Evolutionary conservation across 441 rosid genomes (phyloP).

Genomic region (Croton setiger): DNA sequence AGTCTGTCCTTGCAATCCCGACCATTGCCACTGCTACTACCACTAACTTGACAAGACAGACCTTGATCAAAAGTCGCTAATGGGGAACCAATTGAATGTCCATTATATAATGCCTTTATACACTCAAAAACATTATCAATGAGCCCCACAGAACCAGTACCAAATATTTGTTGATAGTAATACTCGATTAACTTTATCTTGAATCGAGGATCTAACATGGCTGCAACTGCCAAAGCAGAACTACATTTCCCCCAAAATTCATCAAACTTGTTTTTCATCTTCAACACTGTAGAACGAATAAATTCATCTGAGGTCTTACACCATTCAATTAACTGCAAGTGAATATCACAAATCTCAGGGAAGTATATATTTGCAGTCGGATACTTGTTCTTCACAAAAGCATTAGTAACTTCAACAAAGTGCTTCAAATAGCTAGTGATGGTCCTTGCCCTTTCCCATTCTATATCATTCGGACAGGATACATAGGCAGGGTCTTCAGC

Average conservation of each 20-base stretch:
- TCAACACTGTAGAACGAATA: slow-evolving; percentile 51
- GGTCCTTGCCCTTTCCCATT: slow-evolving; percentile 75
- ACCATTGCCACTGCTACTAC: slow-evolving; percentile 38
- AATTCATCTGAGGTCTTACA: slow-evolving; percentile 71
- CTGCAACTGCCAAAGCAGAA: slow-evolving; percentile 76
- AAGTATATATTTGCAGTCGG: slow-evolving; percentile 82
- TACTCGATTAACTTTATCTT: slow-evolving; percentile 95
- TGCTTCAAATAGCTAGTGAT: slow-evolving; percentile 56
- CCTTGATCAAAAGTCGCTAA: slow-evolving; percentile 55
- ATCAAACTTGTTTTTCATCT: slow-evolving; percentile 81
- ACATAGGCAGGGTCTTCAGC: slow-evolving; percentile 52
- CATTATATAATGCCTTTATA: slow-evolving; percentile 69
- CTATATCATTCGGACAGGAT: slow-evolving; percentile 52
- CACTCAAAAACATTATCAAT: slow-evolving; percentile 80
- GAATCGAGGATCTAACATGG: slow-evolving; percentile 87
- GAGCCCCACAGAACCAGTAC: slow-evolving; percentile 75
- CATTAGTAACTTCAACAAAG: slow-evolving; percentile 54
- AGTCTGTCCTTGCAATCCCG: slow-evolving; percentile 67
- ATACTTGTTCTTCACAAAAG: slow-evolving; percentile 50
- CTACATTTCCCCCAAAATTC: slow-evolving; percentile 86
- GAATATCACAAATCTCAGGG: slow-evolving; percentile 75
- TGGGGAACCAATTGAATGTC: slow-evolving; percentile 70
- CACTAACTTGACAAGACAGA: slow-evolving; percentile 49
- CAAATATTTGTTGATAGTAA: slow-evolving; percentile 82
- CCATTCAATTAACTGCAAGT: slow-evolving; percentile 83